phyloP scores from a whole-genome alignment of 768 basidiomycete species.

The Baorangia bicolor region DNA sequence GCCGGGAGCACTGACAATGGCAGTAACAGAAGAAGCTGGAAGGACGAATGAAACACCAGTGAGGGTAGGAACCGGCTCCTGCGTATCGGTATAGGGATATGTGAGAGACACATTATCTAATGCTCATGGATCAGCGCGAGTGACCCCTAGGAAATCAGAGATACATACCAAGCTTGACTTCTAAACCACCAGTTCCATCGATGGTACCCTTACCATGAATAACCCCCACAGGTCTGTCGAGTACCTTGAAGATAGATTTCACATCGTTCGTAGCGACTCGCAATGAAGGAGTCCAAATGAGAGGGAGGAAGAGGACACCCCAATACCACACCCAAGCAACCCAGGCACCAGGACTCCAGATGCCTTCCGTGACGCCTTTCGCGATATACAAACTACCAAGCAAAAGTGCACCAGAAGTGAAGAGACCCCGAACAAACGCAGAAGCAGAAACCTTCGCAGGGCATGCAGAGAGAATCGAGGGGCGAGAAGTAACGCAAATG shows the following conservation, averaged over 20 bases:
- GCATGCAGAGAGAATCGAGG: constrained; percentile 8
- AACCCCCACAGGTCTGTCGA: constrained; percentile 82
- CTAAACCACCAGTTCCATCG: constrained; percentile 67
- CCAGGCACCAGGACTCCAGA: constrained; percentile 31
- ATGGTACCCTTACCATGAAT: constrained; percentile 78
- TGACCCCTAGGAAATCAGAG: background rate
- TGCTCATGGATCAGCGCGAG: background rate
- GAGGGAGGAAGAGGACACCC: constrained; percentile 35
- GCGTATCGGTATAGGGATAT: constrained; percentile 57
- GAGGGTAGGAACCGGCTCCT: constrained; percentile 56
- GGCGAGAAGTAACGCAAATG: constrained; percentile 7
- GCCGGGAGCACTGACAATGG: constrained; percentile 83
- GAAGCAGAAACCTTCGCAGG: background rate
- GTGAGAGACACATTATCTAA: constrained; percentile 84
- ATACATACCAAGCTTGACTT: constrained; percentile 81
- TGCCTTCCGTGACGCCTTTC: constrained; percentile 27
- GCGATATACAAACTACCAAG: constrained; percentile 48
- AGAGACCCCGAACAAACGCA: constrained; percentile 66
- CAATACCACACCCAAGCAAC: constrained; percentile 33
- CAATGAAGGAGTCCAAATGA: constrained; percentile 41
- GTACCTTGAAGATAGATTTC: constrained; percentile 73
- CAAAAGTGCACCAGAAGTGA: constrained; percentile 79
- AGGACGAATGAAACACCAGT: constrained; percentile 84
- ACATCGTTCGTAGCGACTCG: constrained; percentile 77
- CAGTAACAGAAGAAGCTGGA: constrained; percentile 83